These are phyloP conservation scores for Fomitopsis palustris DNA, from an alignment of 1,284 basidiomycete species.

Conservation along the genomic window DNA sequence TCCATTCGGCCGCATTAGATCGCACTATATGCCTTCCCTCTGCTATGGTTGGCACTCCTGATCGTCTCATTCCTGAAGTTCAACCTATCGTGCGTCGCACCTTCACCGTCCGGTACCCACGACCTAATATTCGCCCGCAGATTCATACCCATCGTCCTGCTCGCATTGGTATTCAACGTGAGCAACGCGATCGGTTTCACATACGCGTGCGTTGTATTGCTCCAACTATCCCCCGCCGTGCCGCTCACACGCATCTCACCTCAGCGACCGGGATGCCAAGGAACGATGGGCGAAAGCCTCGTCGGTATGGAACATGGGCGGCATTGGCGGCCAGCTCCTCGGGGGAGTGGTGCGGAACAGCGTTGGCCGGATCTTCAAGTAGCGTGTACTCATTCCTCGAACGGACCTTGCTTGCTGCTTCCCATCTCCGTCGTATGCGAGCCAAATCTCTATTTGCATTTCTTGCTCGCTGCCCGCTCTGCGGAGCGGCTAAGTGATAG, in stretches of 20 bases:
- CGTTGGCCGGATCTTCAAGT: conserved; percentile 68
- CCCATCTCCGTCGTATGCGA: not conserved
- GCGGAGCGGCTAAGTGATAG: conserved; percentile 23
- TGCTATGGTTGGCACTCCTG: conserved; percentile 81
- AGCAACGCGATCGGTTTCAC: conserved; percentile 93
- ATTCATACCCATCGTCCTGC: conserved; percentile 83
- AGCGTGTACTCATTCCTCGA: not conserved
- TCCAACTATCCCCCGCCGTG: not conserved
- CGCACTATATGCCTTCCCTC: conserved; percentile 87
- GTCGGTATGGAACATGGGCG: conserved; percentile 64
- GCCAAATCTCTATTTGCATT: conserved; percentile 9
- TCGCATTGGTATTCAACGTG: conserved; percentile 89
- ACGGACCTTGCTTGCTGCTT: conserved; percentile 4
- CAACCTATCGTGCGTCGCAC: conserved; percentile 69
- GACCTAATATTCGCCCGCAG: conserved; percentile 33
- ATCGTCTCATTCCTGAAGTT: conserved; percentile 88
- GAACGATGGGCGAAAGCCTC: conserved; percentile 75
- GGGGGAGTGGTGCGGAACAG: conserved; percentile 78
- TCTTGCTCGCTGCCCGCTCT: conserved; percentile 23
- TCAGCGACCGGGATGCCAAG: conserved; percentile 86
- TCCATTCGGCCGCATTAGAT: conserved; percentile 44
- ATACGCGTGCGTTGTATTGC: conserved; percentile 62
- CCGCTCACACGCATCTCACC: not conserved
- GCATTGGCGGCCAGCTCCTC: conserved; percentile 76
- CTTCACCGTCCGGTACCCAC: not conserved